Base-by-base conservation (phyloP, 495 filamentous ascomycete genomes). In the Penicillium diatomitis region DNA sequence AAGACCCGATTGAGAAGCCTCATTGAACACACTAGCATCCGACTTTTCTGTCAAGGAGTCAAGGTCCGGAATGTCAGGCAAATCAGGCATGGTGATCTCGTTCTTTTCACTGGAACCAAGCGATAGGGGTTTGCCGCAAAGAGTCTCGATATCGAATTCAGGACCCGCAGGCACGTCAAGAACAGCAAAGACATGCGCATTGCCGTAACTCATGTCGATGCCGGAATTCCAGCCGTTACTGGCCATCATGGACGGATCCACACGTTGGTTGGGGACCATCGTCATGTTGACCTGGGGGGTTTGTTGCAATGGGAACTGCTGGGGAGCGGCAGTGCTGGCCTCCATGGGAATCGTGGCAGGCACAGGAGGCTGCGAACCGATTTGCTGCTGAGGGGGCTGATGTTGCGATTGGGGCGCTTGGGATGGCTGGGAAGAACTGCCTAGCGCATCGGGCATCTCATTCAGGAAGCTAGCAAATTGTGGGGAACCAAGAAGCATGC, bases 401-500 rank as follows among this genome's bases (percentile, higher is more conserved):
- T 69, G 74, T 29, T 62, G 61, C 9, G 54, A 34, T 36, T 64
- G 65, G 35, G 66, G 63, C 5, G 61, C 56, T 46, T 70, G 67
- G 8, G 55, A 47, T 9, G 80, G 71, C 2, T 66, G 38, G 20
- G 20, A 20, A 20, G 20, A 20, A 20, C 20, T 20, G 20, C 20
- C 20, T 20, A 20, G 20, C 12, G 76, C 78, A 55, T 69, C 56
- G 64, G 76, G 80, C 48, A 92, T 72, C 28, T 87, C 80, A 47
- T 88, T 80, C 43, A 98, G 71, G 66, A 92, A 92, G 50, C 75
- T 75, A 8, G 82, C 83, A 70, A 96, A 95, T 3, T 87, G 79
- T n/a, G 87, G 80, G 32, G 90, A 90, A n/a, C 81, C 81, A 36
- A 96, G 74, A 32, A 96, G 82, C 70, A 85, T 87, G 57, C 83